These are phyloP conservation scores for Colletotrichum tropicicola DNA, from an alignment of 2,329 filamentous ascomycete species.

Conservation along the genomic window DNA sequence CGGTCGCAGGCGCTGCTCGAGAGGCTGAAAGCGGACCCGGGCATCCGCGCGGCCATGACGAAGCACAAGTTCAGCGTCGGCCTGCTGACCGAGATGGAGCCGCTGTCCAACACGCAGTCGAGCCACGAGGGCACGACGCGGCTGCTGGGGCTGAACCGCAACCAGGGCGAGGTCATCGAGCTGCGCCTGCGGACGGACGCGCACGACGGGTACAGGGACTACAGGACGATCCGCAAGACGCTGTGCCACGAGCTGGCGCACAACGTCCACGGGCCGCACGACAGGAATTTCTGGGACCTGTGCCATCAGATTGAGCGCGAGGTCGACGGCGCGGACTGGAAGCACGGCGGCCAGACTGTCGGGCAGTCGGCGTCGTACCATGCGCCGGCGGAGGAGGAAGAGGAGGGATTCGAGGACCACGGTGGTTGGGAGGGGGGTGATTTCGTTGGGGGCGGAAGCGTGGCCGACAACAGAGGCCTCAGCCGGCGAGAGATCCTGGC, in stretches of 20 bases:
- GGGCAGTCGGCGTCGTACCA: slow-evolving; percentile 72
- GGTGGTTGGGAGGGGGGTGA: slow-evolving; percentile 83
- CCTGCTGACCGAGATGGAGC: slow-evolving; percentile 95
- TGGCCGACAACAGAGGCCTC: slow-evolving; percentile 58
- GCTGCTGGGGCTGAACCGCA: slow-evolving; percentile 87
- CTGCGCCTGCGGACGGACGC: slow-evolving; percentile 90
- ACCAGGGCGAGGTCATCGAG: slow-evolving; percentile 90
- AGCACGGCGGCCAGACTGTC: slow-evolving; percentile 71
- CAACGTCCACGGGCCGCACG: slow-evolving; percentile 87
- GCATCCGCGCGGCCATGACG: slow-evolving; percentile 84
- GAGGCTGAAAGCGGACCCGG: slow-evolving; percentile 81
- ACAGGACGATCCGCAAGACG: slow-evolving; percentile 89
- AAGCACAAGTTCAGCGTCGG: slow-evolving; percentile 87
- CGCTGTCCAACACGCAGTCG: slow-evolving; percentile 76
- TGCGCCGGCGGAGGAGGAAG: slow-evolving; percentile 58
- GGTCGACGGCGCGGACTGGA: slow-evolving; percentile 84
- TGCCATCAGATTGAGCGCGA: slow-evolving; percentile 89
- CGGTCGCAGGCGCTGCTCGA: slow-evolving; percentile 77
- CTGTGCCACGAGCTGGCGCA: slow-evolving; percentile 96
- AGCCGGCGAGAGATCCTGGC: slow-evolving; percentile 80
- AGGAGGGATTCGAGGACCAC: slow-evolving; percentile 69
- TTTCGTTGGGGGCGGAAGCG: slow-evolving; percentile 73
- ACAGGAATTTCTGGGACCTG: slow-evolving; percentile 88
- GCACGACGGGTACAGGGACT: slow-evolving; percentile 93
- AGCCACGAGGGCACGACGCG: slow-evolving; percentile 78